Conservation (phyloP, 2,329 filamentous ascomycete species). For the Chlorencoelia australis region DNA sequence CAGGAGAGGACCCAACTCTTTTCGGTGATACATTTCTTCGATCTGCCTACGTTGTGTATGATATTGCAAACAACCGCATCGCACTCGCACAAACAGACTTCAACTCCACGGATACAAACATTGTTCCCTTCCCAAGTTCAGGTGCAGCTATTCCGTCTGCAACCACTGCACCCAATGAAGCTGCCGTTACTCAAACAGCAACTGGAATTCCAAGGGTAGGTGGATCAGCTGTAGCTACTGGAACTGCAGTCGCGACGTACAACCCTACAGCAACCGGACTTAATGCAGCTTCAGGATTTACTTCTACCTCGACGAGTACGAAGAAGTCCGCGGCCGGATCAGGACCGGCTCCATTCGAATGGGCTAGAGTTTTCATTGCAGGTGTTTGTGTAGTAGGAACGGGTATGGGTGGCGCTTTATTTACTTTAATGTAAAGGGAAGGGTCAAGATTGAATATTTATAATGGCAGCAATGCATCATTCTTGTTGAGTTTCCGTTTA, state of each 20-base stretch:
- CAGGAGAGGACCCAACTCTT: constrained; percentile 21
- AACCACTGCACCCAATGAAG: constrained; percentile 14
- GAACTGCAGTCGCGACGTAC: constrained; percentile 14
- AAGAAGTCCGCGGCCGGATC: constrained; percentile 21
- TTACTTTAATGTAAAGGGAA: constrained; percentile 10
- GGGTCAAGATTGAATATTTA: too few relatives aligned
- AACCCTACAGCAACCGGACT: constrained; percentile 21
- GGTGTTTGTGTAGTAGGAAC: constrained; percentile 13
- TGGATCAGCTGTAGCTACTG: constrained; percentile 11
- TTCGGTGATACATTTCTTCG: constrained; percentile 45
- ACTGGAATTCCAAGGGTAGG: constrained; percentile 19
- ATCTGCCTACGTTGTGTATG: constrained; percentile 45
- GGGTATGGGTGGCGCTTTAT: constrained; percentile 21
- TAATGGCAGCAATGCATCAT: too few relatives aligned
- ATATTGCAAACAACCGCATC: constrained; percentile 41
- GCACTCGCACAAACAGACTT: constrained; percentile 40
- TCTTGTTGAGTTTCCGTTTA: too few relatives aligned
- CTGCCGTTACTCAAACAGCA: constrained; percentile 22
- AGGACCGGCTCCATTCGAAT: constrained; percentile 20
- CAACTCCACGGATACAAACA: constrained; percentile 28
- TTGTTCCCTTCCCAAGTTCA: constrained; percentile 22
- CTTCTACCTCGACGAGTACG: constrained; percentile 5
- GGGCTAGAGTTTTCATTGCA: constrained; percentile 17
- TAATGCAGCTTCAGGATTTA: constrained; percentile 22
- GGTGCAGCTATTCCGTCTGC: constrained; percentile 24